These are phyloP conservation scores for Conringia planisiliqua DNA, from an alignment of 345 rosid species.

Conservation along the genomic window DNA sequence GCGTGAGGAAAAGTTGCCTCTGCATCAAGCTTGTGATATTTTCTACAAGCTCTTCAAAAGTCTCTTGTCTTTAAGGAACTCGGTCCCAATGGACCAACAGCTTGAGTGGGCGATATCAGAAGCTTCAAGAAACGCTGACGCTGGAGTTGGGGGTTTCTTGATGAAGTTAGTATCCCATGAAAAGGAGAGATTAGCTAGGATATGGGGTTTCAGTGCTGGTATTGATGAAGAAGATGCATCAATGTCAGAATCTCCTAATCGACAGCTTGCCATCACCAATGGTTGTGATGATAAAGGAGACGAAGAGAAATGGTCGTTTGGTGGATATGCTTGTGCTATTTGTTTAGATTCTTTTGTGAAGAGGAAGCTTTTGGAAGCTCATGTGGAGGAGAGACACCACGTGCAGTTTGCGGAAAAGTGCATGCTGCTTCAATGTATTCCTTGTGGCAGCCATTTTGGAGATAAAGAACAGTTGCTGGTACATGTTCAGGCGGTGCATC, in stretches of 20 bases:
- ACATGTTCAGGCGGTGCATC: constrained; percentile 74
- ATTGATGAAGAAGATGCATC: constrained; percentile 36
- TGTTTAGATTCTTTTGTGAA: constrained; percentile 90
- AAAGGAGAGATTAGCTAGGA: constrained; percentile 61
- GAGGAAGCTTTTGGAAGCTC: constrained; percentile 68
- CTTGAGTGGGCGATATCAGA: constrained; percentile 95
- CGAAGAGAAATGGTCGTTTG: constrained; percentile 76
- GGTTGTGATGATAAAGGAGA: constrained; percentile 41
- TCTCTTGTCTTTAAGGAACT: constrained; percentile 80
- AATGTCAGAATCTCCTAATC: constrained; percentile 41
- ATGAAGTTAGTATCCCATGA: constrained; percentile 70
- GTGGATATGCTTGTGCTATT: constrained; percentile 93
- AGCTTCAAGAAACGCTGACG: constrained; percentile 59
- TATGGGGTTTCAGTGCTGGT: constrained; percentile 63
- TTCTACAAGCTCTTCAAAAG: constrained; percentile 94
- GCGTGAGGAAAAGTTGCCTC: constrained; percentile 57
- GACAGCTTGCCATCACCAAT: constrained; percentile 40
- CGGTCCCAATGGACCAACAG: constrained; percentile 87
- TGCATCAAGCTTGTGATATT: constrained; percentile 94
- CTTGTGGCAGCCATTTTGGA: constrained; percentile 91
- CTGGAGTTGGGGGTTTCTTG: constrained; percentile 59
- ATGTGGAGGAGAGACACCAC: constrained; percentile 91
- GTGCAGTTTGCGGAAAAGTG: constrained; percentile 93
- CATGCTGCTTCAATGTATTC: constrained; percentile 94
- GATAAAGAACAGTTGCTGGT: constrained; percentile 70